A percentile compares a stretch with the other conserved stretches of the same genome.
These are phyloP conservation scores for Umbelopsis sp. DNA, from an alignment of 371 early-diverging fungal genomes.

Conservation along the genomic window DNA sequence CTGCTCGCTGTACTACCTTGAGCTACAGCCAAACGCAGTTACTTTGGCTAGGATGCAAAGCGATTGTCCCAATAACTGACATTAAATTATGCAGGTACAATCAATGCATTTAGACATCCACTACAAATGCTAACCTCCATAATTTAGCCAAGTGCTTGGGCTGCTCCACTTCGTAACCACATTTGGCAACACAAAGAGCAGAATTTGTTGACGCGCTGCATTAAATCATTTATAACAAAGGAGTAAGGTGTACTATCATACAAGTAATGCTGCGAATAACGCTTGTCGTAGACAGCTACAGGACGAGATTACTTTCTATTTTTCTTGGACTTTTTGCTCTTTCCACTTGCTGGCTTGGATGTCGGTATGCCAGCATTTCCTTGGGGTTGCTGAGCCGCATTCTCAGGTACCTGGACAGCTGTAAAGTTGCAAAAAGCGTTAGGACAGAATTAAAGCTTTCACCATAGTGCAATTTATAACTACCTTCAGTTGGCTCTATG, in stretches of 20 bases:
- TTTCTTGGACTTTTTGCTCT: constrained; percentile 27
- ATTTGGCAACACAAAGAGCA: no score
- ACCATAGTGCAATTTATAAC: not conserved
- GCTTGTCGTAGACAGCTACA: not conserved
- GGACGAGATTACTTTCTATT: constrained; percentile 17
- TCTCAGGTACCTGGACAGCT: constrained; percentile 17
- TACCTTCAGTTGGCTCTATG: constrained; percentile 33
- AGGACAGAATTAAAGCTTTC: not conserved
- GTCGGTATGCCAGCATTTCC: constrained; percentile 16
- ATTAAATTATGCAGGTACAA: no score
- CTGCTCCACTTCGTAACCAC: no score
- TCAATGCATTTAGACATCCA: no score
- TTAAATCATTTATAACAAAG: not conserved
- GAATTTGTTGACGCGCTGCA: not conserved
- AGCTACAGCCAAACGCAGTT: no score
- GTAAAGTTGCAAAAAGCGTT: not conserved
- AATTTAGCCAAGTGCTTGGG: no score
- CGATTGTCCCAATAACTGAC: no score
- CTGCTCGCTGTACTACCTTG: no score
- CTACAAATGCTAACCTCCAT: no score
- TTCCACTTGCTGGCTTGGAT: constrained; percentile 21
- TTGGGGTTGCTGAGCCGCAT: constrained; percentile 23
- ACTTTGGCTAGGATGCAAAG: no score
- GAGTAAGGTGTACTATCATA: not conserved
- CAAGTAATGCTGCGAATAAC: not conserved